Evolutionary conservation across 2,329 filamentous ascomycete genomes (phyloP), one percentile per base, ranked within the genome.

Genomic region (Talaromyces albobiverticillius): DNA sequence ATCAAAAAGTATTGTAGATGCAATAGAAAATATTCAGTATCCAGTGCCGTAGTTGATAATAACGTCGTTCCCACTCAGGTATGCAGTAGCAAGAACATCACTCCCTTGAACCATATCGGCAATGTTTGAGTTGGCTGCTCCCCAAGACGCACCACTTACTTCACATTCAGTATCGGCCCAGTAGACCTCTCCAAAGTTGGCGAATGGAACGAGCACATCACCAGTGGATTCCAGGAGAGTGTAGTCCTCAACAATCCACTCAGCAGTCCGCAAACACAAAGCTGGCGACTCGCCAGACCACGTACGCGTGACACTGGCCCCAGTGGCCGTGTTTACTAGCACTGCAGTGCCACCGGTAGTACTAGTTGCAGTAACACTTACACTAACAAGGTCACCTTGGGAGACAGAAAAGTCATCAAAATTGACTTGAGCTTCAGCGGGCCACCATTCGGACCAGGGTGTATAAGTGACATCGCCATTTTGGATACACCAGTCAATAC

Each of bases 41-140:
- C 51, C 51, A 31, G 51, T 49, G 34, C 51, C 45, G 29, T 54
- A 54, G 34, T 54, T 54, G 36, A 54, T 49, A n/a, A 54, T 54
- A 38, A 54, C 45, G 25, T 54, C 45, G 38, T 54, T 54, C 13
- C 51, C 51, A 13, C 29, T 43, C 4, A 54, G 51, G 7, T 54
- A 54, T 13, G 51, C 45, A 42, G 45, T 43, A 29, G 45, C 51
- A 36, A 54, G 51, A 7, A 49, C 45, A 23, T 54, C 16, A n/a
- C 22, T 54, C 23, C 36, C 45, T 36, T 48, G 45, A 48, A 54
- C 45, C 45, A 54, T 49, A 26, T 54, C 36, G 11, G 45, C 36
- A 9, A 54, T 54, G 16, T 54, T 54, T 18, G 51, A 54, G 36
- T 48, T 48, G 3, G 26, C 45, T 36, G 51, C 51, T 29, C 51